phyloP scores from a whole-genome alignment of 176 grass and related monocot genomes.

The Juncus effusus region DNA sequence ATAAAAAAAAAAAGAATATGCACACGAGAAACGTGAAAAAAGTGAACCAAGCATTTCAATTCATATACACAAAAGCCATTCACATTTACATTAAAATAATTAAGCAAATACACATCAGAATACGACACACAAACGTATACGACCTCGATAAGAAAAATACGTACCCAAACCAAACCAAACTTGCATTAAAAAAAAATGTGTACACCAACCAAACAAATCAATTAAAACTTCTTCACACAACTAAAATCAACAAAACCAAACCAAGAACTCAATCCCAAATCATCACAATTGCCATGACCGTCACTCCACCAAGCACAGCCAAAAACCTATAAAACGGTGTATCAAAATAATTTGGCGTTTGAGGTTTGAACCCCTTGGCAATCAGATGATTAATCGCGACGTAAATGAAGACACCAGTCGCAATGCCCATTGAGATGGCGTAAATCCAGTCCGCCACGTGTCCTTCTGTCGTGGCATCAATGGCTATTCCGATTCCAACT shows the following conservation, averaged over 20 bases:
- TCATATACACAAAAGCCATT: too few species aligned
- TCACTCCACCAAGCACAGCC: conserved; percentile 41
- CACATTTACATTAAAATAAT: too few species aligned
- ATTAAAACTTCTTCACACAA: background rate
- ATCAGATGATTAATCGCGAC: conserved; percentile 82
- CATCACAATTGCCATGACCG: conserved; percentile 62
- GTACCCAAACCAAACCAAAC: background rate
- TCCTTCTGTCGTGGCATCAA: conserved; percentile 46
- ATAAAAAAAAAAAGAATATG: too few species aligned
- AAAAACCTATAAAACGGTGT: conserved; percentile 52
- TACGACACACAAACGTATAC: background rate
- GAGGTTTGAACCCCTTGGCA: conserved; percentile 54
- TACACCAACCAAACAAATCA: background rate
- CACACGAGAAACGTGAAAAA: too few species aligned
- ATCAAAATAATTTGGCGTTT: conserved; percentile 42
- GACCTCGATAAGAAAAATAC: background rate
- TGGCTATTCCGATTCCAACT: conserved; percentile 58
- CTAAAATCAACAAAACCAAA: background rate
- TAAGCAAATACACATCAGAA: too few species aligned
- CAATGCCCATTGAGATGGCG: conserved; percentile 62
- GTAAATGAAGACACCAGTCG: conserved; percentile 68
- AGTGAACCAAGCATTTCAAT: too few species aligned
- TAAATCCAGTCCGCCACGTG: conserved; percentile 46
- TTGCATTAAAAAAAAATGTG: background rate
- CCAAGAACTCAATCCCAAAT: conserved; percentile 53